phyloP scores from a whole-genome alignment of 2,329 filamentous ascomycete genomes.

The Scortechinia acanthostroma region DNA sequence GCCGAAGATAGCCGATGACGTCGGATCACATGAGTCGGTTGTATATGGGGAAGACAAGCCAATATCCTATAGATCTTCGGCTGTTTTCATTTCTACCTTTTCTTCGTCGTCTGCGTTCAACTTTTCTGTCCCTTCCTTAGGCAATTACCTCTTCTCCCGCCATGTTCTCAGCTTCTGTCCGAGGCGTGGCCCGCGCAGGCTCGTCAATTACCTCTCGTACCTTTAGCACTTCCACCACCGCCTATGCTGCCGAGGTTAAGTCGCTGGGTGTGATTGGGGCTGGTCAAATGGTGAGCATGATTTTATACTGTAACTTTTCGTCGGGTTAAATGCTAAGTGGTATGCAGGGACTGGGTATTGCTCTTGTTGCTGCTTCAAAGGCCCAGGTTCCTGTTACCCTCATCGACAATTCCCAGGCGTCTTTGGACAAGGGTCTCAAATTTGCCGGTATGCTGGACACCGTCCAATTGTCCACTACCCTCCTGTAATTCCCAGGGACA shows the following conservation, averaged over 20 bases:
- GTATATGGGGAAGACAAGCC: too few relatives aligned
- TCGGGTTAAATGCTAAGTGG: background rate
- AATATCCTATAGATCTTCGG: background rate
- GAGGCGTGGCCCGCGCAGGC: background rate
- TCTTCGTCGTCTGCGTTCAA: too few relatives aligned
- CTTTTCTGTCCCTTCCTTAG: too few relatives aligned
- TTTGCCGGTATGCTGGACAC: constrained; percentile 65
- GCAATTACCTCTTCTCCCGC: background rate
- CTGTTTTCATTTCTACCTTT: background rate
- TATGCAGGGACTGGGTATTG: constrained; percentile 81
- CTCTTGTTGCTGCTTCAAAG: constrained; percentile 81
- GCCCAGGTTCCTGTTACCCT: constrained; percentile 79
- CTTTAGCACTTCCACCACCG: constrained; percentile 65
- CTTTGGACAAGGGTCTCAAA: constrained; percentile 79
- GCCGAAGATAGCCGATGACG: constrained; percentile 2
- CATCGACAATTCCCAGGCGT: constrained; percentile 76
- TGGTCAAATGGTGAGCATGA: constrained; percentile 79
- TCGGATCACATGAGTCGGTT: constrained; percentile 1
- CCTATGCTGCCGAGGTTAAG: constrained; percentile 68
- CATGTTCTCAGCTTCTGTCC: background rate
- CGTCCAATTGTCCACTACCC: background rate
- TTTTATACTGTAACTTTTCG: constrained; percentile 6
- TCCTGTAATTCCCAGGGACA: too few relatives aligned
- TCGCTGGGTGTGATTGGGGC: constrained; percentile 86
- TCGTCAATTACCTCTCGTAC: constrained; percentile 5